phyloP scores from a whole-genome alignment of 805 yeast species.

The Pichia insulana region DNA sequence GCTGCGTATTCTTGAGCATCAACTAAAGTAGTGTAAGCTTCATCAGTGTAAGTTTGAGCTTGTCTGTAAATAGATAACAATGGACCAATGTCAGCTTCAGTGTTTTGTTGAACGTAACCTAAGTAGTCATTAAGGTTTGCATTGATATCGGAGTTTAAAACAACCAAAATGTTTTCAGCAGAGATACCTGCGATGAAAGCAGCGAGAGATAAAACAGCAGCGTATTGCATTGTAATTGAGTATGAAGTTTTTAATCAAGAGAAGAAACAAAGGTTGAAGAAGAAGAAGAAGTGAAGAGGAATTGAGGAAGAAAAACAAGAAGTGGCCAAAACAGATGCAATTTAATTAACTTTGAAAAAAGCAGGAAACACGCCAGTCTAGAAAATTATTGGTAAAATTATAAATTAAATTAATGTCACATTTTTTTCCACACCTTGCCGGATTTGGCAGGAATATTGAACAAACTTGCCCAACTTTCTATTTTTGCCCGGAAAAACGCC shows the following conservation, averaged over 20 bases:
- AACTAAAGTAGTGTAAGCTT: conserved; percentile 36
- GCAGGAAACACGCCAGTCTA: no score
- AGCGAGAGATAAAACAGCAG: conserved; percentile 16
- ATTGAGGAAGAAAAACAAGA: conserved; percentile 11
- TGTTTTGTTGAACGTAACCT: conserved; percentile 25
- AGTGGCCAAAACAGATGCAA: conserved; percentile 30
- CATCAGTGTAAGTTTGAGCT: conserved; percentile 34
- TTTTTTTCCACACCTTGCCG: no score
- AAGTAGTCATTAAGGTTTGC: conserved; percentile 27
- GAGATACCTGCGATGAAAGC: conserved; percentile 17
- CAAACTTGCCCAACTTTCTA: no score
- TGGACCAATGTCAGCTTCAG: conserved; percentile 21
- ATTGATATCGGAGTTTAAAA: conserved; percentile 30
- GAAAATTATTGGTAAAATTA: no score
- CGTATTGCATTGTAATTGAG: conserved; percentile 19
- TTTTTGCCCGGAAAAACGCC: no score
- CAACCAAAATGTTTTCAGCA: conserved; percentile 27
- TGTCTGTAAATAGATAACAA: conserved; percentile 27
- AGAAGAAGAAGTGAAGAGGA: background rate
- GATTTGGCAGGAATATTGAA: no score
- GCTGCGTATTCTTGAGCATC: conserved; percentile 13
- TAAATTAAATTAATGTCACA: no score
- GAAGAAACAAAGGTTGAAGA: background rate
- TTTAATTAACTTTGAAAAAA: no score
- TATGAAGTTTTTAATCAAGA: background rate